Percentiles rank a stretch among this genome's conserved stretches.
These are phyloP conservation scores for Candida anutae DNA, from an alignment of 1,139 yeast genomes.

Conservation along the genomic window DNA sequence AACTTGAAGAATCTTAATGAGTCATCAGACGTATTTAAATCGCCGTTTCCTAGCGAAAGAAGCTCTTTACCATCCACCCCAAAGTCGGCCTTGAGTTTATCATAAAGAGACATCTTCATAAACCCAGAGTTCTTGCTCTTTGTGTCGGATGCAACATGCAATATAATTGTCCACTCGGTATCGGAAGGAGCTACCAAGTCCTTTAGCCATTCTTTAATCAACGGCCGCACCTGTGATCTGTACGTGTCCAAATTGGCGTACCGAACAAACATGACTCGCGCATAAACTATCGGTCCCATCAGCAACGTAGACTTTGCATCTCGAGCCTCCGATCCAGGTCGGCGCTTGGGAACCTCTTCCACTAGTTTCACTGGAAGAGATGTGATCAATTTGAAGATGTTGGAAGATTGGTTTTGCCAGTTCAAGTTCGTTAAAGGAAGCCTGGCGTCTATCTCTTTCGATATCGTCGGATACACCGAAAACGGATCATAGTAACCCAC, in stretches of 20 bases:
- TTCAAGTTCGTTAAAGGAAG: slow-evolving; percentile 70
- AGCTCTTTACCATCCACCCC: slow-evolving; percentile 38
- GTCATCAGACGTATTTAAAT: slow-evolving; percentile 6
- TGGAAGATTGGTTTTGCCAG: slow-evolving; percentile 56
- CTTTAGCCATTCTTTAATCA: slow-evolving; percentile 74
- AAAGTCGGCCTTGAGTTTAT: slow-evolving; percentile 64
- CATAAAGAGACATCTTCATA: slow-evolving; percentile 50
- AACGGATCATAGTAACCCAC: slow-evolving; percentile 87
- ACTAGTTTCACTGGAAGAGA: slow-evolving; percentile 48
- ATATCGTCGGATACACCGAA: slow-evolving; percentile 50
- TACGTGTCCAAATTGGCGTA: slow-evolving; percentile 66
- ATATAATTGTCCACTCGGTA: slow-evolving; percentile 61
- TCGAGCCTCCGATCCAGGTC: background rate
- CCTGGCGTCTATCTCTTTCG: slow-evolving; percentile 41
- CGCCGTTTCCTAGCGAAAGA: slow-evolving; percentile 5
- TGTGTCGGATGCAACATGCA: slow-evolving; percentile 41
- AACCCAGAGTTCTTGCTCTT: slow-evolving; percentile 34
- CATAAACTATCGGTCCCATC: slow-evolving; percentile 29
- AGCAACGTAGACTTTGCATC: slow-evolving; percentile 11
- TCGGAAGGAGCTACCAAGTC: slow-evolving; percentile 32
- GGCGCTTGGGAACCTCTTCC: slow-evolving; percentile 49
- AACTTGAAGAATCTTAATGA: slow-evolving; percentile 33
- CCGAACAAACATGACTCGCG: slow-evolving; percentile 62
- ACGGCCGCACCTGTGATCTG: slow-evolving; percentile 70
- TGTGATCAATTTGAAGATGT: slow-evolving; percentile 62